Evolutionary conservation across 768 basidiomycete species (phyloP), one percentile per base, ranked within the genome.

Genomic region (Panaeolus papilionaceus): DNA sequence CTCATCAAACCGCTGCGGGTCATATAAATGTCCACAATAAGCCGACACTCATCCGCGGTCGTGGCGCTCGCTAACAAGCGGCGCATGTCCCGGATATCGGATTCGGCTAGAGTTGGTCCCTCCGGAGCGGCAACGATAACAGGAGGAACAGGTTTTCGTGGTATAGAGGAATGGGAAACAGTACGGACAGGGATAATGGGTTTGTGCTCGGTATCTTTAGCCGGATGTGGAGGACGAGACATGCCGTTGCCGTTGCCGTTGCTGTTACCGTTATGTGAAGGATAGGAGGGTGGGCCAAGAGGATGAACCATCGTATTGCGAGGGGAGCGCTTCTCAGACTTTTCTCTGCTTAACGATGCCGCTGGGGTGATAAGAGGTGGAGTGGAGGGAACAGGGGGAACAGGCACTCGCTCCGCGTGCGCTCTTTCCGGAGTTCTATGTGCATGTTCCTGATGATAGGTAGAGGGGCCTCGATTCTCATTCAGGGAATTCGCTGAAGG

Each of bases 1-100:
- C 78, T 64, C 51, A 83, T 83, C 5, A 58, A 10, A 18, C 87
- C 88, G 64, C 84, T 84, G 70, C 88, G 88, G 12, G 88, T 84
- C 67, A 97, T 81, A 79, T 93, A 92, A 82, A 94, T 92, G 69
- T 94, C 91, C 37, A 95, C 83, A 66, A 96, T 88, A 49, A 96
- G 81, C 63, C 92, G 92, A 75, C 94, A 95, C 80, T 97, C 95
- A 68, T 91, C 89, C 58, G 86, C 92, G 49, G 84, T 88, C 1
- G 91, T 90, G 14, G 95, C 94, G 62, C 80, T 85, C 9, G 85
- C 77, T 18, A 96, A 78, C 66, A 92, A 81, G 20, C 83, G 82
- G 38, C 92, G 89, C 80, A 97, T 85, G 63, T 94, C 90, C 11
- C 82, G 79, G 28, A 89, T 85, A 66, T 89, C 82, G 38, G 80